Evolutionary conservation across 192 early-diverging fungal species (phyloP), one percentile per base, ranked within the genome.

Genomic region (Coemansia reversa): DNA sequence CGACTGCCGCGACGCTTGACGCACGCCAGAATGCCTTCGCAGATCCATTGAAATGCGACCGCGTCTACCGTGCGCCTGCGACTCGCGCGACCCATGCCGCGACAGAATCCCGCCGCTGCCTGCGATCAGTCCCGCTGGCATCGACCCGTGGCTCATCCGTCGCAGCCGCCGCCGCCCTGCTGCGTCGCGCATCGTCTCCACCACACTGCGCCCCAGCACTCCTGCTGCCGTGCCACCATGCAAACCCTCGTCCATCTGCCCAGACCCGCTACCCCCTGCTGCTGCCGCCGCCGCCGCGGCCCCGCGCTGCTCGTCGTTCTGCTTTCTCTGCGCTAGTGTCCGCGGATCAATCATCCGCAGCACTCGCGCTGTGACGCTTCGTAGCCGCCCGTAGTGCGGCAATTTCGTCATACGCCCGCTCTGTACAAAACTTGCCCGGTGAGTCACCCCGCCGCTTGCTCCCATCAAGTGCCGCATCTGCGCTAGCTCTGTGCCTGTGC

Each of bases 351-450:
- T 65, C 72, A 80, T 67, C 6, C 79, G 79, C 60, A 81, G 52
- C 2, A 72, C 74, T 0, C 79, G 79, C 1, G 79, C 74, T 1
- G 74, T 72, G 4, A 73, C 74, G 48, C 73, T 81, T n/a, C 79
- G 79, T 63, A 81, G 24, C 2, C 79, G 79, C 4, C 79, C 79
- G 56, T 81, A 81, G 62, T 81, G 79, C 51, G 79, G 63, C 24
- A 81, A 58, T 25, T 81, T 81, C n/a, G 77, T 80, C 77, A 80
- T 80, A 5, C 61, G 55, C 5, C 77, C 72, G 62, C 72, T 67
- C 55, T 74, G 67, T 27, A 70, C 71, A 50, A 55, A 48, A 27
- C 52, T 60, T 16, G 66, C 62, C 9, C 53, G 32, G 9, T 53
- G 49, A 1, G 51, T 51, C 12, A 51, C 22, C 1, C 50, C 49